Evolutionary conservation across 2,329 filamentous ascomycete genomes (phyloP), one percentile per base, ranked within the genome.

Genomic region (Pseudogymnoascus sp.): DNA sequence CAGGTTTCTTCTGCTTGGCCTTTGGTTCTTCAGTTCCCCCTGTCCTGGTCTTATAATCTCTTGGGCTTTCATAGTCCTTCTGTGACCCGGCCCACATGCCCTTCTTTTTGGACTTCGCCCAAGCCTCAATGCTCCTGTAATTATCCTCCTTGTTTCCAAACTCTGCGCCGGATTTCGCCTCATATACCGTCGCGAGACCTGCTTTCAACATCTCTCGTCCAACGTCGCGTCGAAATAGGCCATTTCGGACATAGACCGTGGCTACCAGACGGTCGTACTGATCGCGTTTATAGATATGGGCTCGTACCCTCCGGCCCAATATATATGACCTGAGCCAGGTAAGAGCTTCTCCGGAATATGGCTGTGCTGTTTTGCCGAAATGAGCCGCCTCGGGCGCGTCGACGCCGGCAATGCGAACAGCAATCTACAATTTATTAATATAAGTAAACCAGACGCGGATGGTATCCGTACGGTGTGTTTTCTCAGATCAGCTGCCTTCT

Each of bases 301-400:
- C 90, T 64, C 93, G 87, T 62, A 99, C 89, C 63, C 88, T 86
- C 36, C 85, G 85, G 65, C 88, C 81, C 21, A 86, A 77, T 8
- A 97, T 79, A 73, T 91, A 91, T 4, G 77, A 77, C 14, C 83
- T 86, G n/a, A 99, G 82, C 87, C 91, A 97, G 16, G 84, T 78
- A 61, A 93, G 80, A 6, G 95, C 91, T 75, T 97, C 93, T 64
- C 85, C 81, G 3, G 90, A 83, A 73, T 86, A 92, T 0, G 93
- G 93, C 76, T 99, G 95, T 8, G 88, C 90, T 25, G 91, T 89
- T 60, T 87, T 85, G 62, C 96, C 96, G 76, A 97, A 99, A 75
- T 99, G 95, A 7, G 93, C 88, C 63, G 90, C 81, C 77, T 99
- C 95, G 1, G 95, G 95, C 10, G 96, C 95, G 75, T 99, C 95